phyloP scores from a whole-genome alignment of 495 filamentous ascomycete genomes.

The Penicillium canariense region DNA sequence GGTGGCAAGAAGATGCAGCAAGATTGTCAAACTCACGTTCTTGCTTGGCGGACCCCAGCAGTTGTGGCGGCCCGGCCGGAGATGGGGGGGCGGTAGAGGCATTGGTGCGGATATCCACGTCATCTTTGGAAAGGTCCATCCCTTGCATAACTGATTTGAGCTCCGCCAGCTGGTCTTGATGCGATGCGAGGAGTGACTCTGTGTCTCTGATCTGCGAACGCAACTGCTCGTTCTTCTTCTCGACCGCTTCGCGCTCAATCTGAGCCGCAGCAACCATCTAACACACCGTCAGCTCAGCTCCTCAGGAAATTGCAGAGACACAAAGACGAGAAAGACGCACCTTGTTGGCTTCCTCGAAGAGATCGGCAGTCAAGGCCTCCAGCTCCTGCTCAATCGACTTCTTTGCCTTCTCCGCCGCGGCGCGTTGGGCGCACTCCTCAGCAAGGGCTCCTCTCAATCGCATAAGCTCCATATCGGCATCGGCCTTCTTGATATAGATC shows the following conservation, averaged over 20 bases:
- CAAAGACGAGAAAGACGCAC: slow-evolving; percentile 34
- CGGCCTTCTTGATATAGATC: slow-evolving; percentile 65
- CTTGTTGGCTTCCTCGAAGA: slow-evolving; percentile 95
- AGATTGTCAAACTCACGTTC: slow-evolving; percentile 20
- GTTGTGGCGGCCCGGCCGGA: slow-evolving; percentile 46
- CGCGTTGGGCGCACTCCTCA: slow-evolving; percentile 59
- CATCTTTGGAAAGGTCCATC: slow-evolving; percentile 73
- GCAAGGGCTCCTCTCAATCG: slow-evolving; percentile 64
- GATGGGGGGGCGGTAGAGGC: slow-evolving; percentile 66
- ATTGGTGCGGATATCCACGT: slow-evolving; percentile 54
- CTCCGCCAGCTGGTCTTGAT: slow-evolving; percentile 90
- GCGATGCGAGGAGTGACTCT: slow-evolving; percentile 79
- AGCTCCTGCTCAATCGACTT: slow-evolving; percentile 77
- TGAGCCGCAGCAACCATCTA: slow-evolving; percentile 86
- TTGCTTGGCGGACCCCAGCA: slow-evolving; percentile 18
- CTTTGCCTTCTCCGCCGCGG: slow-evolving; percentile 66
- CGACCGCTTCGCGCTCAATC: slow-evolving; percentile 69
- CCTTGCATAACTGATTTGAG: slow-evolving; percentile 89
- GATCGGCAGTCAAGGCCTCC: slow-evolving; percentile 79
- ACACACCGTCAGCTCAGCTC: slow-evolving; percentile 26
- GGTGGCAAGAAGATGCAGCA: slow-evolving; percentile 14
- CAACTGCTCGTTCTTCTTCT: slow-evolving; percentile 77
- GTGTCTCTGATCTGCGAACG: slow-evolving; percentile 76
- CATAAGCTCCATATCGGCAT: slow-evolving; percentile 67
- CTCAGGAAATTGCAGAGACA: background rate